Conservation (phyloP, 352 stramenopile species). For the Elongisporangium undulatum region DNA sequence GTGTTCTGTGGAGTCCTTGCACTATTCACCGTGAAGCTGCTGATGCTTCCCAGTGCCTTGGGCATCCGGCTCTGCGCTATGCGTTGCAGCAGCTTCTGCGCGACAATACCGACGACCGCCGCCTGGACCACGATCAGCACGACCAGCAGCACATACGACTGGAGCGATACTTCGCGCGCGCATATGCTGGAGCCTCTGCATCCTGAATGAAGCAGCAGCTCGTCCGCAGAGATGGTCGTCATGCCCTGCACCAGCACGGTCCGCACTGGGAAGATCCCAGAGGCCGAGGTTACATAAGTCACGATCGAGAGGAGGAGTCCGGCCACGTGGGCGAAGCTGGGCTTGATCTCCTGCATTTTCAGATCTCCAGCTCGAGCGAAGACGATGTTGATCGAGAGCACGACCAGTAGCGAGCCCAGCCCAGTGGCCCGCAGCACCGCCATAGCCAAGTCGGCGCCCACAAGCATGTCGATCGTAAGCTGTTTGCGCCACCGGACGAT, state of each 20-base stretch:
- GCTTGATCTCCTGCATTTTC: constrained; percentile 35
- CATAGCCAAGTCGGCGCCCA: constrained; percentile 20
- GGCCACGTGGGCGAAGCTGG: constrained; percentile 27
- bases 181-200: constrained; percentile 28
- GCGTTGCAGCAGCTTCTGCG: constrained; percentile 7
- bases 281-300: too few relatives aligned
- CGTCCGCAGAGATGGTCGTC: constrained; percentile 9
- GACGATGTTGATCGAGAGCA: constrained; percentile 28
- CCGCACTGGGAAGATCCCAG: too few relatives aligned
- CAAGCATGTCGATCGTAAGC: constrained; percentile 31
- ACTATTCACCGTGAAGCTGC: constrained; percentile 11
- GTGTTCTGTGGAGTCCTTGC: too few relatives aligned
- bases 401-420: constrained; percentile 21
- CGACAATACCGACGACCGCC: not conserved
- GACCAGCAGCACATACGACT: constrained; percentile 15
- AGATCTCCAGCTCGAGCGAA: constrained; percentile 28
- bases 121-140: constrained; percentile 2
- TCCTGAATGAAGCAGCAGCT: constrained; percentile 23
- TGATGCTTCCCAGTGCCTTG: too few relatives aligned
- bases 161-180: constrained; percentile 16
- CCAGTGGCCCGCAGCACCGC: constrained; percentile 24
- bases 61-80: too few relatives aligned
- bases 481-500: constrained; percentile 29
- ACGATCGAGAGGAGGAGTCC: too few relatives aligned
- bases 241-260: constrained; percentile 23